Evolutionary conservation across 2,329 filamentous ascomycete species (phyloP).

Genomic region (Calonectria montana): DNA sequence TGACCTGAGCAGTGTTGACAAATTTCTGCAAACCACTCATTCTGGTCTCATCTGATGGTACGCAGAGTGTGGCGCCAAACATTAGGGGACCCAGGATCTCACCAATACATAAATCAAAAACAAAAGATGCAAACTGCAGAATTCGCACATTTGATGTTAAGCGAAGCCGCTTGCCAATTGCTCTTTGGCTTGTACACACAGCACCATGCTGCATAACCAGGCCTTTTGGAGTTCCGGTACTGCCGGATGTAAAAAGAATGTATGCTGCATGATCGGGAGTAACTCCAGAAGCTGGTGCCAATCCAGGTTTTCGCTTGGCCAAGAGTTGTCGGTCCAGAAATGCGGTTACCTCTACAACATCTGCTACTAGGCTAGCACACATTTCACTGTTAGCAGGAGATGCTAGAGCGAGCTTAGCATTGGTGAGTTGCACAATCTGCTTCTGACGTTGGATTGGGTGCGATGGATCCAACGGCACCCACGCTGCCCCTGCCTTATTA

Average conservation of each 20-base stretch:
- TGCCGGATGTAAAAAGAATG: no score
- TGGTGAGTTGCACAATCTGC: neutral
- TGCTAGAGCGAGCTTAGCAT: neutral
- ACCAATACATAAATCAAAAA: conserved; percentile 4
- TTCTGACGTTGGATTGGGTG: conserved; percentile 44
- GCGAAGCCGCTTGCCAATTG: neutral
- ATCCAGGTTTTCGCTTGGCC: neutral
- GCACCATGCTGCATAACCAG: no score
- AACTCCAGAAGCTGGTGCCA: neutral
- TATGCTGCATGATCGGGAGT: conserved; percentile 11
- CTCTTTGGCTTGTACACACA: no score
- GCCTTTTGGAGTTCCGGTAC: no score
- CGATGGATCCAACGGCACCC: conserved; percentile 49
- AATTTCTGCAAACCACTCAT: neutral
- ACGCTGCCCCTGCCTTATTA: conserved; percentile 47
- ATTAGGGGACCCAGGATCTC: neutral
- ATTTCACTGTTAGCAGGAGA: neutral
- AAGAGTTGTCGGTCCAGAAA: neutral
- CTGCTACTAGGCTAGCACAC: neutral
- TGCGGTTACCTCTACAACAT: neutral
- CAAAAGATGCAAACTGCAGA: conserved; percentile 1
- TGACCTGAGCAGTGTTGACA: neutral
- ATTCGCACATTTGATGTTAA: neutral
- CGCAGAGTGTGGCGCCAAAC: neutral
- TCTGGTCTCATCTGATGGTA: neutral